Base-by-base conservation (phyloP, 177 flowering plant genomes). In the Vitis hybrid region DNA sequence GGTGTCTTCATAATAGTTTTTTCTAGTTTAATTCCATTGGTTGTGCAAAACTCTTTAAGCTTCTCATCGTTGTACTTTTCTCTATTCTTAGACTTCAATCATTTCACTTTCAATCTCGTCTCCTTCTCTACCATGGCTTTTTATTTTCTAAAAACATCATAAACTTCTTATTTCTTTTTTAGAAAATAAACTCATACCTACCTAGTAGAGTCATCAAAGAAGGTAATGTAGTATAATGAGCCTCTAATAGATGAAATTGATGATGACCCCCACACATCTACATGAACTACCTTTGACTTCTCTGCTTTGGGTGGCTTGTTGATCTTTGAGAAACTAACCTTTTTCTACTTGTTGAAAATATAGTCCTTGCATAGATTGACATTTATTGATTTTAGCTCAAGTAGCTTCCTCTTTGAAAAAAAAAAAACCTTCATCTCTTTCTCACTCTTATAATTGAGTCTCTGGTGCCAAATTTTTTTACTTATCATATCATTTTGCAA, bases 161-260 rank as follows among this genome's bases (percentile, higher is more conserved):
- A 28, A 28, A 28, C 31, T 28, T 28, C 31, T 28, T 28, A 28
- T 28, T 28, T 28, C 31, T 28, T 28, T 28, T 28, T 28, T 28
- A 28, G 31, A 28, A 28, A 28, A 28, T 75, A 53, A 18, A 33
- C 68, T 5, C 75, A 75, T 55, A 75, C 64, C 11, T 24, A 3
- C 3, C 49, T 59, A 10, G 69, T 73, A 59, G 61, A 78, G 0
- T 68, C 12, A n/a, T 67, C 71, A 19, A 78, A 65, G 13, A 28
- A 28, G 4, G 28, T 24, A 24, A 24, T 24, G 28, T 24, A 24
- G 28, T 28, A 28, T 28, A 28, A 28, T 28, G 31, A 28, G 4
- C 31, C 31, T 28, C 31, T 28, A 28, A 28, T 28, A 28, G 4
- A 28, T 28, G 31, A 28, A 28, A 28, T 4, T 28, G 4, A 4